Conservation (phyloP, 2,329 filamentous ascomycete genomes). For the Sporothrix schenckii region DNA sequence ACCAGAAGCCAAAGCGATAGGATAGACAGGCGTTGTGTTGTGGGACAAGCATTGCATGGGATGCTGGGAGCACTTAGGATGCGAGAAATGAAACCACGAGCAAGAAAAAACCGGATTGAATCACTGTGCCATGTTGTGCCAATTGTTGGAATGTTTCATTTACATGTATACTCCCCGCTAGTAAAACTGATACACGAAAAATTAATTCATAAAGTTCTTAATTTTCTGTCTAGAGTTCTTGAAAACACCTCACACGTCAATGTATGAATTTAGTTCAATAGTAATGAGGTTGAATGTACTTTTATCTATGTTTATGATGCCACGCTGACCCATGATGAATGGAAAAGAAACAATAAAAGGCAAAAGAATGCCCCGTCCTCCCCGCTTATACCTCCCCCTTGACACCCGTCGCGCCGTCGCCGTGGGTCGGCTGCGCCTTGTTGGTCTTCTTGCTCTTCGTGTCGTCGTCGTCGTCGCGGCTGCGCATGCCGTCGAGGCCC, state of each 20-base stretch:
- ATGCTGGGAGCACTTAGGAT: no score
- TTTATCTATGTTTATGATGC: background rate
- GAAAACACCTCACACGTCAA: no score
- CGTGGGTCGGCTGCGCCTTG: background rate
- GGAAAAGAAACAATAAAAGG: background rate
- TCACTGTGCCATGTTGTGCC: no score
- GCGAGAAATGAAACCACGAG: no score
- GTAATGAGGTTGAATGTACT: background rate
- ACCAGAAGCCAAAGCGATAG: background rate
- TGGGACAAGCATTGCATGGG: no score
- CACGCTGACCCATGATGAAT: constrained; percentile 15
- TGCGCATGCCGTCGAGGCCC: constrained; percentile 50
- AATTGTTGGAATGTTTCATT: no score
- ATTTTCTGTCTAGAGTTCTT: no score
- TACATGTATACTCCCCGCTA: no score
- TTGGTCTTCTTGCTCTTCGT: constrained; percentile 39
- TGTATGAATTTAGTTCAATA: no score
- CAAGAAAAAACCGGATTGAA: no score
- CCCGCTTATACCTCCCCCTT: background rate
- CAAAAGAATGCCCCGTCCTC: background rate
- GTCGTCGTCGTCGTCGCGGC: constrained; percentile 37
- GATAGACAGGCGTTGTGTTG: background rate
- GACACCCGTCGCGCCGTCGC: constrained; percentile 14
- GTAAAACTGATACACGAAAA: no score
- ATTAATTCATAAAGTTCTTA: no score